Evolutionary conservation across 2,329 filamentous ascomycete genomes (phyloP).

Genomic region (Mariannaea sp.): DNA sequence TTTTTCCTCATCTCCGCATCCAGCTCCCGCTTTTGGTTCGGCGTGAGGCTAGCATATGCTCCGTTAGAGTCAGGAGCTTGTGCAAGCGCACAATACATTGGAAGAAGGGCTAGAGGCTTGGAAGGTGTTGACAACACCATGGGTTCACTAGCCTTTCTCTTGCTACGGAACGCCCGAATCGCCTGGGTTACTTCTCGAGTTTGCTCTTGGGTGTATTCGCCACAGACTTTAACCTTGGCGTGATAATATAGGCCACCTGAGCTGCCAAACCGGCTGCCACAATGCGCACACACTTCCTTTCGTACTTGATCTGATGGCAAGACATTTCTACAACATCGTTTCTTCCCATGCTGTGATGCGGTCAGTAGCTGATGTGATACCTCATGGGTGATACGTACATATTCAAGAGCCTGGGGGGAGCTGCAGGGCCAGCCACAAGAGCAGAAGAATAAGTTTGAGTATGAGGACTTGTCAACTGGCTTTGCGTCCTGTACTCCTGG

Average conservation of each 20-base stretch:
- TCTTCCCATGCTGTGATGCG: slow-evolving; percentile 38
- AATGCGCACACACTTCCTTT: slow-evolving; percentile 50
- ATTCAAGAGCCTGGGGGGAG: slow-evolving; percentile 36
- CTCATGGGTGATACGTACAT: slow-evolving; percentile 37
- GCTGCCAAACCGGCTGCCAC: slow-evolving; percentile 51
- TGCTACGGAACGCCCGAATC: slow-evolving; percentile 18
- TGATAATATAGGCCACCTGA: slow-evolving; percentile 52
- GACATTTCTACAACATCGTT: slow-evolving; percentile 33
- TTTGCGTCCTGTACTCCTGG: neutral
- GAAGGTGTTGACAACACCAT: neutral
- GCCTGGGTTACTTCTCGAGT: slow-evolving; percentile 20
- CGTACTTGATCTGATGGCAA: slow-evolving; percentile 21
- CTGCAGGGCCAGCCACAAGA: slow-evolving; percentile 45
- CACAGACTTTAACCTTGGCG: slow-evolving; percentile 51
- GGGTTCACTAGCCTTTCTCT: neutral
- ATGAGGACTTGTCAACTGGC: neutral
- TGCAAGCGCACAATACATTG: neutral
- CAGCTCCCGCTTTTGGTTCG: slow-evolving; percentile 32
- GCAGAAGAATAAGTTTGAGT: slow-evolving; percentile 36
- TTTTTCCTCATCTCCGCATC: slow-evolving; percentile 38
- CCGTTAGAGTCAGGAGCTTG: slow-evolving; percentile 31
- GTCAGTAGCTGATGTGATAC: slow-evolving; percentile 18
- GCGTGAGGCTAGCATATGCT: slow-evolving; percentile 52
- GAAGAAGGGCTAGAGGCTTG: neutral
- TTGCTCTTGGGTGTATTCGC: slow-evolving; percentile 41